Evolutionary conservation across 73 alveolate species (phyloP).

Genomic region (Paramecium octaurelia): DNA sequence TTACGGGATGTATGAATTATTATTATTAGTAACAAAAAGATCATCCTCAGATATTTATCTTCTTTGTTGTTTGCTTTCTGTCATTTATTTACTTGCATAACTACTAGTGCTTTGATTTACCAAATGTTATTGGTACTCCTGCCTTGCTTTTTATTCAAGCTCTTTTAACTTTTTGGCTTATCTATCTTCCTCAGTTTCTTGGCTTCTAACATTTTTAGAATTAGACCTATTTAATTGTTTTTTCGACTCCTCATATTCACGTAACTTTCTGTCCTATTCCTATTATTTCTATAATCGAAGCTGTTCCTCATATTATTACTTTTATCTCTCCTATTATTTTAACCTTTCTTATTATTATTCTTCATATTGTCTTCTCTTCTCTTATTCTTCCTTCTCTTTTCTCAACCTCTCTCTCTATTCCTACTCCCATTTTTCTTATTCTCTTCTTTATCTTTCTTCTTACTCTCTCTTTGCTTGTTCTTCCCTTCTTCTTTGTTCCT

Average conservation of each 20-base stretch:
- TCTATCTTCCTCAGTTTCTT: neutral
- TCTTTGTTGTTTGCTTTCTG: neutral
- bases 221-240: neutral
- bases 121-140: neutral
- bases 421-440: neutral
- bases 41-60: constrained; percentile 28
- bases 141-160: neutral
- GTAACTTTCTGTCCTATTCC: neutral
- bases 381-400: neutral
- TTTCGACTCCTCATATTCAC: neutral
- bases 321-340: neutral
- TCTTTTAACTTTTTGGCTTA: neutral
- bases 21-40: neutral
- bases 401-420: neutral
- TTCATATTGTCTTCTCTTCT: neutral
- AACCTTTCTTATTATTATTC: neutral
- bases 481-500: constrained; percentile 2
- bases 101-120: neutral
- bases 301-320: neutral
- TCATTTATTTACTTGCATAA: neutral
- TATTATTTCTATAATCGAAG: neutral
- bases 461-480: neutral
- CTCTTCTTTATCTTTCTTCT: neutral
- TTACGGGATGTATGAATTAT: neutral
- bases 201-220: neutral